Evolutionary conservation across 129 eudicot genomes (phyloP).

Genomic region (Lactuca sativa): DNA sequence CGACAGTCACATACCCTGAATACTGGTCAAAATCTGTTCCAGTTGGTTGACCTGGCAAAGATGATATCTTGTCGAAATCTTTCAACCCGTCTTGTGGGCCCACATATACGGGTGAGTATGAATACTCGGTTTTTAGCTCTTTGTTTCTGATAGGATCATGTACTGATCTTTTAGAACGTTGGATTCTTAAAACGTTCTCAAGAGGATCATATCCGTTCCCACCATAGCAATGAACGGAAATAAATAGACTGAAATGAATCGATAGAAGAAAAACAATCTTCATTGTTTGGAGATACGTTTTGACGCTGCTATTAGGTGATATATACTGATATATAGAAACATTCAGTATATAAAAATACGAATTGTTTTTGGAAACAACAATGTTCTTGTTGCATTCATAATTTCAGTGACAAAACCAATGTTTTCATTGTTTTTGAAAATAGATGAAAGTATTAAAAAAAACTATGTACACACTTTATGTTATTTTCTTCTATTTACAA

Average conservation of each 20-base stretch:
- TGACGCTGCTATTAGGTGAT: neutral
- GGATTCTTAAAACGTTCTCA: slow-evolving; percentile 22
- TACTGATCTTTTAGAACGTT: slow-evolving; percentile 21
- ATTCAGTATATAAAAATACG: slow-evolving; percentile 11
- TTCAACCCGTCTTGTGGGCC: slow-evolving; percentile 53
- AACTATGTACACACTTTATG: too few relatives aligned
- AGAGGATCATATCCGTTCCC: slow-evolving; percentile 42
- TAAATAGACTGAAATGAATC: slow-evolving; percentile 31
- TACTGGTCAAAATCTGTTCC: slow-evolving; percentile 59
- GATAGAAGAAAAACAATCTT: slow-evolving; percentile 28
- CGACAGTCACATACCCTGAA: slow-evolving; percentile 73
- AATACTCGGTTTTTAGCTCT: neutral
- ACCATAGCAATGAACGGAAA: slow-evolving; percentile 37
- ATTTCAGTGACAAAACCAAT: slow-evolving; percentile 20
- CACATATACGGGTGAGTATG: slow-evolving; percentile 42
- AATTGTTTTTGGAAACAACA: slow-evolving; percentile 18
- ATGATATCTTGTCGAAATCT: slow-evolving; percentile 50
- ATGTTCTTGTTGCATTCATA: slow-evolving; percentile 21
- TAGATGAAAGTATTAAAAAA: neutral
- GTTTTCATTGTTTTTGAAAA: slow-evolving; percentile 23
- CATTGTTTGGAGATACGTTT: slow-evolving; percentile 20
- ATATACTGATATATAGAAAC: neutral
- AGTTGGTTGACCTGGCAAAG: slow-evolving; percentile 66
- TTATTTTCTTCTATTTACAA: too few relatives aligned
- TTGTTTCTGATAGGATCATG: slow-evolving; percentile 1